Evolutionary conservation across 2,329 filamentous ascomycete genomes (phyloP).

Genomic region (Diplodia mutila): DNA sequence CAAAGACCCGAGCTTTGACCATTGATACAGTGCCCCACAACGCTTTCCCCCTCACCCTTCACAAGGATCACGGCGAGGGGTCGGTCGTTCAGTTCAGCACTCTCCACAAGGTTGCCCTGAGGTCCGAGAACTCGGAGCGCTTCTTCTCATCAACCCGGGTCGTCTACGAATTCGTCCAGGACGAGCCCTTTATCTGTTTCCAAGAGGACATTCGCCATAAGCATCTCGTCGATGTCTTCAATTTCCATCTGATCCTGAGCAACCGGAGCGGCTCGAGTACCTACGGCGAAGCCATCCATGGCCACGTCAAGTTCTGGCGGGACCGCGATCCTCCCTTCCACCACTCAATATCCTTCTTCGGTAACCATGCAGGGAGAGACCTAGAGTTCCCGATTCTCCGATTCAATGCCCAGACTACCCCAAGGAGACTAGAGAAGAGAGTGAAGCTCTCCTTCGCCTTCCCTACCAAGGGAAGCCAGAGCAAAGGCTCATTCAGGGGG

Average conservation of each 20-base stretch:
- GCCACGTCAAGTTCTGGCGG: conserved; percentile 15
- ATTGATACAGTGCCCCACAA: background rate
- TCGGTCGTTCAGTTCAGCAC: conserved; percentile 10
- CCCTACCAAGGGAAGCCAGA: background rate
- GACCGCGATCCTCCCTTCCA: conserved; percentile 17
- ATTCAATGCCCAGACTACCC: background rate
- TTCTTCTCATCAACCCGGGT: conserved; percentile 10
- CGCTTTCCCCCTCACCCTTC: conserved; percentile 7
- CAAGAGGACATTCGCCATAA: conserved; percentile 17
- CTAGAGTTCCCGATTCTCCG: conserved; percentile 13
- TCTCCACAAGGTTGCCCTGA: conserved; percentile 9
- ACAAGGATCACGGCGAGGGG: conserved; percentile 10
- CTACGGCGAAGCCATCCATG: conserved; percentile 16
- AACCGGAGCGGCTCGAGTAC: conserved; percentile 7
- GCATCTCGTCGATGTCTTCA: conserved; percentile 3
- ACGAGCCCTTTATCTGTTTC: conserved; percentile 10
- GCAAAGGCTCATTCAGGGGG: background rate
- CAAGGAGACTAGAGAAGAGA: conserved; percentile 4
- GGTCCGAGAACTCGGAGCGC: background rate
- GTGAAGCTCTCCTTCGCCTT: conserved; percentile 5
- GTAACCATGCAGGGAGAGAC: background rate
- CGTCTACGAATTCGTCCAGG: conserved; percentile 12
- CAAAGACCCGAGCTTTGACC: background rate
- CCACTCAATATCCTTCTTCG: conserved; percentile 20
- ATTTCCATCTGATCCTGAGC: conserved; percentile 8